A percentile compares a stretch with the other conserved stretches of the same genome.
Evolutionary conservation across 176 grass and related monocot genomes (phyloP).

Genomic region (barley (Hordeum vulgare)): MorexV3_pseudomolecules_assembly NC_058519.1:439281453-439281952

Average conservation of each 20-base stretch:
- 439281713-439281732: not conserved
- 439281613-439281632: not conserved
- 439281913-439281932: no score
- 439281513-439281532: not conserved
- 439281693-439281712: conserved; percentile 7
- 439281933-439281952: no score
- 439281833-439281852: no score
- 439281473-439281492: not conserved
- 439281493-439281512: not conserved
- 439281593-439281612: conserved; percentile 31
- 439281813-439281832: no score
- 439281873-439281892: no score
- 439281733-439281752: no score
- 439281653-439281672: conserved; percentile 26
- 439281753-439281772: no score
- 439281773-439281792: no score
- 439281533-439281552: not conserved
- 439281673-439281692: conserved; percentile 34
- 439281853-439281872: no score
- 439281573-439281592: not conserved
- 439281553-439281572: conserved; percentile 2
- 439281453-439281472: conserved; percentile 23
- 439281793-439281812: no score
- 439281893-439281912: no score
- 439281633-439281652: not conserved